Base-by-base conservation (phyloP, 2,329 filamentous ascomycete genomes). In the Botryotinia calthae region DNA sequence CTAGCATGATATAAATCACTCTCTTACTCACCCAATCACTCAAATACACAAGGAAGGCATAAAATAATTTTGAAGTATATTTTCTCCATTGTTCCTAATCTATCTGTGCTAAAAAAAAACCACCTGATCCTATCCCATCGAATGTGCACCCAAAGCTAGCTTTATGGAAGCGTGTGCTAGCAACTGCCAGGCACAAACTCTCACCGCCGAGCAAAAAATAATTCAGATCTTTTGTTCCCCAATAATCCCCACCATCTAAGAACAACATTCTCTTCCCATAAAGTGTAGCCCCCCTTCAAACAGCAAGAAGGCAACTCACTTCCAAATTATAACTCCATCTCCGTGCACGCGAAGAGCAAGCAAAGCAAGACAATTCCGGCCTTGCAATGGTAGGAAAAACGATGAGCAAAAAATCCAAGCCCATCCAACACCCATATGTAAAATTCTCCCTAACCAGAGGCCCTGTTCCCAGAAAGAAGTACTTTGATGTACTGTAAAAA, bases 381-480 rank as follows among this genome's bases (percentile, higher is more conserved):
- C 46, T 34, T 22, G 34, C 65, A 56, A 56, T 56, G n/a, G 31
- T 56, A 56, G 6, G 14, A 44, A 31, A 51, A 54, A 31, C 14
- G 51, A 28, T 42, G 34, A 48, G 46, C 34, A 20, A 71, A 65
- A 42, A 42, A 70, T 37, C 56, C 44, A 51, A 37, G 18, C 56
- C 34, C 31, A 51, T 64, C 31, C 51, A 48, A 70, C 42, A 22
- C 44, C 58, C 58, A 70, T 70, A 72, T 72, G 62, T 72, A 72
- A 68, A 68, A 72, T 28, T 48, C 48, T 31, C 70, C 70, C 70
- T 68, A 72, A 72, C 40, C 70, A 72, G 70, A 72, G 70, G 70
- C 42, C 70, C 70, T 48, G 62, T 72, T 72, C 62, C 70, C 70
- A 54, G 62, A 59, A 71, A 44, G 25, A 61, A 70, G 54, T 44